These are phyloP conservation scores for Colletotrichum shisoi DNA, from an alignment of 2,329 filamentous ascomycete genomes.

Conservation along the genomic window DNA sequence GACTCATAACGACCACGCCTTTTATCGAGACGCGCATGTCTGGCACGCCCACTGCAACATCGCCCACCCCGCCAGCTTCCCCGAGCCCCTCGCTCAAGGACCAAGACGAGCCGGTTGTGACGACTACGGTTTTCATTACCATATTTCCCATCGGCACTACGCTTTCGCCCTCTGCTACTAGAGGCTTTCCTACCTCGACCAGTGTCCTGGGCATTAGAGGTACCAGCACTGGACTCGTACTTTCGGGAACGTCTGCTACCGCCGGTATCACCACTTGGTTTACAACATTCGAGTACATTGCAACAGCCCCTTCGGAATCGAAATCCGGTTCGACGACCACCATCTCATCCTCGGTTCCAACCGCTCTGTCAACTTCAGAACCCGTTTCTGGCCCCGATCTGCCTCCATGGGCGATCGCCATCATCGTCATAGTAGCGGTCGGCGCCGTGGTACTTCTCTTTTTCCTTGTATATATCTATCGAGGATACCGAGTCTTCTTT, in stretches of 20 bases:
- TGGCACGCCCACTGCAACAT: background rate
- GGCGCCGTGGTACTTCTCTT: slow-evolving; percentile 42
- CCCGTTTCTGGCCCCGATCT: slow-evolving; percentile 34
- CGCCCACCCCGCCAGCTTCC: background rate
- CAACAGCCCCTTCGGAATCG: background rate
- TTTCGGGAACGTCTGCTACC: background rate
- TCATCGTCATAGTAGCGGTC: slow-evolving; percentile 43
- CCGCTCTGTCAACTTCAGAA: slow-evolving; percentile 10
- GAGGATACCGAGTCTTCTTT: slow-evolving; percentile 22
- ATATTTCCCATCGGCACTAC: background rate
- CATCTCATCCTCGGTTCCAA: slow-evolving; percentile 16
- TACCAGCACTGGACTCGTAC: background rate
- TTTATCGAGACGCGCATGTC: background rate
- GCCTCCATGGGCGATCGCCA: slow-evolving; percentile 44
- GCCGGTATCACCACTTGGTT: background rate
- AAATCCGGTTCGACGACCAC: slow-evolving; percentile 6
- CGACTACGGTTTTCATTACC: background rate
- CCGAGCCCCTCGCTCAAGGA: background rate
- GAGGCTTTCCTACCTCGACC: background rate
- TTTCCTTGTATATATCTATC: slow-evolving; percentile 40
- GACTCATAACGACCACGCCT: slow-evolving; percentile 25
- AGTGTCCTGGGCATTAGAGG: background rate
- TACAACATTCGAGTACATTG: background rate
- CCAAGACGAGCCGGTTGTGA: no score
- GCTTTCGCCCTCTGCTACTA: background rate